These are phyloP conservation scores for Podosphaera aphanis DNA, from an alignment of 2,329 filamentous ascomycete genomes.

Conservation along the genomic window DNA sequence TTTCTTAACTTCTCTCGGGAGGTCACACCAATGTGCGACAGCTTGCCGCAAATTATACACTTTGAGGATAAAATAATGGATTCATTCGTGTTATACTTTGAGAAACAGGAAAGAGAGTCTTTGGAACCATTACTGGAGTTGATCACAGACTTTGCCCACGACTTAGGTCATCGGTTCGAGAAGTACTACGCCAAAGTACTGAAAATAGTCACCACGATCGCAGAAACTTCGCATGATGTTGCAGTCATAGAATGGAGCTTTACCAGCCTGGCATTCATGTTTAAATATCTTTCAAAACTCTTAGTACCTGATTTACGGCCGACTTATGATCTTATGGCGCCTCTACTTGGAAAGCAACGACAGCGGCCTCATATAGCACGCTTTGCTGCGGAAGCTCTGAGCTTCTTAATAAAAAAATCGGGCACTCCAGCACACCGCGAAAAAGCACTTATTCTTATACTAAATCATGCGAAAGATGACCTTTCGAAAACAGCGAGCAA, in stretches of 20 bases:
- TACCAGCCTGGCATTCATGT: constrained; percentile 75
- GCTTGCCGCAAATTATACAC: constrained; percentile 74
- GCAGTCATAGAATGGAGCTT: constrained; percentile 98
- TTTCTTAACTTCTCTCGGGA: constrained; percentile 60
- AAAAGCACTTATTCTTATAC: constrained; percentile 43
- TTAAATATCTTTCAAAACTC: constrained; percentile 85
- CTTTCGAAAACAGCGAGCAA: constrained; percentile 29
- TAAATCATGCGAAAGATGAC: constrained; percentile 49
- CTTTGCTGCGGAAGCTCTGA: constrained; percentile 86
- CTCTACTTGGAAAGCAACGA: constrained; percentile 58
- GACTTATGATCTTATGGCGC: constrained; percentile 60
- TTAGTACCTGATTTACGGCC: constrained; percentile 68
- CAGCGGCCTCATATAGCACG: constrained; percentile 73
- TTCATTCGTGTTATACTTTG: constrained; percentile 51
- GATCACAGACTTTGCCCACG: constrained; percentile 84
- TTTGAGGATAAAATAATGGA: constrained; percentile 71
- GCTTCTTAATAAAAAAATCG: constrained; percentile 78
- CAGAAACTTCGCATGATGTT: constrained; percentile 51
- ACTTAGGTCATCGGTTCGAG: constrained; percentile 69
- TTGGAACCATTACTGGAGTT: constrained; percentile 72
- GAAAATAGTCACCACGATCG: constrained; percentile 51
- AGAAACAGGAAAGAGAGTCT: constrained; percentile 51
- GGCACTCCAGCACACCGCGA: constrained; percentile 57
- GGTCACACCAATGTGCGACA: constrained; percentile 61
- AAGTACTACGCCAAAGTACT: constrained; percentile 63